Percentiles rank a stretch among this genome's conserved stretches.
phyloP scores from a whole-genome alignment of 208 protist species.

The Sergeia podlipaevii region DNA sequence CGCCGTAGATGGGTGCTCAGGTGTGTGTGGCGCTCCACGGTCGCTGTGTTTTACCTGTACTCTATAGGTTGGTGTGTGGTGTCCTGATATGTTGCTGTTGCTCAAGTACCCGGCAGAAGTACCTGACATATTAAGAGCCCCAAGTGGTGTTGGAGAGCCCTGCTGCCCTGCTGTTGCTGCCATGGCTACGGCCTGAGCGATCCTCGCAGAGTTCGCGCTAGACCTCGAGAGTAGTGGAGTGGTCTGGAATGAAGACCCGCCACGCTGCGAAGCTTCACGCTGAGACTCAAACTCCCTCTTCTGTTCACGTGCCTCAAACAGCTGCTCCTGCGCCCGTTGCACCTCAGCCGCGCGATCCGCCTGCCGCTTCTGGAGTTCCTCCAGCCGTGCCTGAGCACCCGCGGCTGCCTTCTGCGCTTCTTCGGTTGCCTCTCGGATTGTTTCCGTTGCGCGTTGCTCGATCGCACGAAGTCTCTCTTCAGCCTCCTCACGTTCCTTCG shows the following conservation, averaged over 20 bases:
- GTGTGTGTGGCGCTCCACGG: too few relatives aligned
- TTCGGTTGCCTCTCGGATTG: slow-evolving; percentile 28
- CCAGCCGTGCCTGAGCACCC: slow-evolving; percentile 34
- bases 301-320: slow-evolving; percentile 30
- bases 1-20: too few relatives aligned
- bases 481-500: slow-evolving; percentile 26
- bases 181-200: slow-evolving; percentile 9
- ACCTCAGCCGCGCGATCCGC: slow-evolving; percentile 28
- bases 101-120: too few relatives aligned
- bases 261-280: neutral
- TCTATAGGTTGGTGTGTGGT: too few relatives aligned
- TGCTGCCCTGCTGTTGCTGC: neutral
- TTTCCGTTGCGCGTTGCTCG: slow-evolving; percentile 32
- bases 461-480: slow-evolving; percentile 28
- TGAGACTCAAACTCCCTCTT: slow-evolving; percentile 14
- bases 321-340: slow-evolving; percentile 18
- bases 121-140: too few relatives aligned
- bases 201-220: slow-evolving; percentile 1
- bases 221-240: neutral
- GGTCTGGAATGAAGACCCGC: neutral
- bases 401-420: slow-evolving; percentile 30
- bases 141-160: neutral
- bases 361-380: slow-evolving; percentile 37
- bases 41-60: too few relatives aligned
- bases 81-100: too few relatives aligned